phyloP scores from a whole-genome alignment of 2,329 filamentous ascomycete species.

The Ceratocystis alfenasii region DNA sequence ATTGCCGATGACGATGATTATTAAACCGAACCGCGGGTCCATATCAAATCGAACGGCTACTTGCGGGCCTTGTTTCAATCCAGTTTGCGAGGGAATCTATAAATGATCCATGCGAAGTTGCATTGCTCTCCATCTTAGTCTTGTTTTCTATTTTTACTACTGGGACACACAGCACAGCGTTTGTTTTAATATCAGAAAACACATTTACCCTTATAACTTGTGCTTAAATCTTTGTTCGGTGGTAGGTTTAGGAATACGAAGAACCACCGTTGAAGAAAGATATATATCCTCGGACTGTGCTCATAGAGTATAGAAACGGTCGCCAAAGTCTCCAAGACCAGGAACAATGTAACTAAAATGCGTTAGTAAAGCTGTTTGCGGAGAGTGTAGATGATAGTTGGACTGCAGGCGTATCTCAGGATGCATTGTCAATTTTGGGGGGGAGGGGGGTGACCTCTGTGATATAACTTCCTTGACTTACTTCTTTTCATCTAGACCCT shows the following conservation, averaged over 20 bases:
- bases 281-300: not conserved
- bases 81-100: not conserved
- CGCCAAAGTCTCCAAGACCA: slow-evolving; percentile 87
- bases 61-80: not conserved
- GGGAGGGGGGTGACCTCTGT: not conserved
- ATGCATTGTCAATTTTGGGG: not conserved
- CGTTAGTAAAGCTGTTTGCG: slow-evolving; percentile 6
- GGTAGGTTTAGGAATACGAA: too few species aligned
- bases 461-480: slow-evolving; percentile 35
- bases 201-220: not conserved
- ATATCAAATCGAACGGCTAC: not conserved
- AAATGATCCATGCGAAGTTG: not conserved
- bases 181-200: slow-evolving; percentile 11
- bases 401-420: not conserved
- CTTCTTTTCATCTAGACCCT: slow-evolving; percentile 96
- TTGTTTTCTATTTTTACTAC: slow-evolving; percentile 13
- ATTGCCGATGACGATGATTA: slow-evolving; percentile 20
- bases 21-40: not conserved
- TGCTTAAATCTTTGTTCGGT: not conserved
- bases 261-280: too few species aligned
- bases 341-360: slow-evolving; percentile 78
- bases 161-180: slow-evolving; percentile 10
- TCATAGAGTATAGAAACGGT: slow-evolving; percentile 69
- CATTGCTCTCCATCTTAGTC: not conserved
- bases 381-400: not conserved